A percentile compares a stretch with the other conserved stretches of the same genome.
These are phyloP conservation scores for Cichorium intybus DNA, from an alignment of 140 eudicot species.

Conservation along the genomic window DNA sequence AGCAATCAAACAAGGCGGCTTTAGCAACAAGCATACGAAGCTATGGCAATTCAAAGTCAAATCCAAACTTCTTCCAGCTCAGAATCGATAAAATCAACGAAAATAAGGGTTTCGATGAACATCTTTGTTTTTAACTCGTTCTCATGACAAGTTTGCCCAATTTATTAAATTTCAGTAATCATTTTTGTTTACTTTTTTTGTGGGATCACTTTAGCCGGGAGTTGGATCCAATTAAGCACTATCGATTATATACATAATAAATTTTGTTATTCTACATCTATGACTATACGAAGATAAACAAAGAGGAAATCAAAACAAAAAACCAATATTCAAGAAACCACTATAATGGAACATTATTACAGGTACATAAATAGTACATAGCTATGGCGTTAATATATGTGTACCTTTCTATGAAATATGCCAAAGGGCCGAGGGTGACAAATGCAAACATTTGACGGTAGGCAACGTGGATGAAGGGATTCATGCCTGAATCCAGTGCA, in stretches of 20 bases:
- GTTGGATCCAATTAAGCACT: no score
- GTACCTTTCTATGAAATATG: constrained; percentile 78
- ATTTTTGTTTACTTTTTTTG: neutral
- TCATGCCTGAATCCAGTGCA: constrained; percentile 85
- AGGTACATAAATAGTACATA: neutral
- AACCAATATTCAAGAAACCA: neutral
- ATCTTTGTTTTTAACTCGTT: no score
- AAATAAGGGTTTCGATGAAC: neutral
- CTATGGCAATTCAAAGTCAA: constrained; percentile 10
- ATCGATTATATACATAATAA: no score
- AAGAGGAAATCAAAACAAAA: neutral
- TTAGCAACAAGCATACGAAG: constrained; percentile 9
- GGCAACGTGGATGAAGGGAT: constrained; percentile 71
- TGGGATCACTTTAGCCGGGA: no score
- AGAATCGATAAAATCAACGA: neutral
- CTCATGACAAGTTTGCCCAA: neutral
- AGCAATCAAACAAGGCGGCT: neutral
- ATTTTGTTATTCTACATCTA: neutral
- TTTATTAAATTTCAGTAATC: neutral
- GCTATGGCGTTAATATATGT: no score
- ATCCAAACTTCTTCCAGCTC: neutral
- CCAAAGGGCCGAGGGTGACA: constrained; percentile 47
- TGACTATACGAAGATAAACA: neutral
- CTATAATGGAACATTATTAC: neutral
- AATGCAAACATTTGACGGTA: constrained; percentile 76